Conservation (phyloP, 2,329 filamentous ascomycete species). For the Curvularia spicifera region DNA sequence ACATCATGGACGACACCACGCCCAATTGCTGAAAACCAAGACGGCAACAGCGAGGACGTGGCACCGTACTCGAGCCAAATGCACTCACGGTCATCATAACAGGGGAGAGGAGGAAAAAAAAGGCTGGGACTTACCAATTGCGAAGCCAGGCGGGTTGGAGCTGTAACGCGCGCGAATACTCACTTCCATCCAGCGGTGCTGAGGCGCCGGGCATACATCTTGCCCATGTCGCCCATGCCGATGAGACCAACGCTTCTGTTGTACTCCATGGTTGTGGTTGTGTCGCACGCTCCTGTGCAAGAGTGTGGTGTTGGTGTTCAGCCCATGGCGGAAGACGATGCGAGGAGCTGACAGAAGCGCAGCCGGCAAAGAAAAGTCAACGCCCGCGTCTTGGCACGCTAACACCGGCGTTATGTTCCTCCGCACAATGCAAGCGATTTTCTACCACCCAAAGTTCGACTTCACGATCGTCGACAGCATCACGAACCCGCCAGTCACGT, state of each 20-base stretch:
- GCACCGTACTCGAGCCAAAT: slow-evolving; percentile 99
- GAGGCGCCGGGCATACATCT: slow-evolving; percentile 92
- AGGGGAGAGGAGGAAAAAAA: slow-evolving; percentile 20
- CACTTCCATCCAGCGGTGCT: slow-evolving; percentile 97
- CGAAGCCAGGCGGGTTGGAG: slow-evolving; percentile 15
- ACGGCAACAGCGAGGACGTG: slow-evolving; percentile 71
- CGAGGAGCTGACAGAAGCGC: slow-evolving; percentile 17
- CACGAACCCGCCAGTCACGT: slow-evolving; percentile 37
- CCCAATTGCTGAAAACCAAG: slow-evolving; percentile 68
- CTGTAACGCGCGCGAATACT: slow-evolving; percentile 46
- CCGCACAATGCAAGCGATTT: slow-evolving; percentile 23
- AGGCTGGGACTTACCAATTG: slow-evolving; percentile 37
- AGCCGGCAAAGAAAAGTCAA: slow-evolving; percentile 29
- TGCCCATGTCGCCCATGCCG: slow-evolving; percentile 99
- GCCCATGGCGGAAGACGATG: slow-evolving; percentile 33
- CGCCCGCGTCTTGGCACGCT: slow-evolving; percentile 20
- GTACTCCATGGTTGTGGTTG: slow-evolving; percentile 60
- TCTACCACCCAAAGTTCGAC: slow-evolving; percentile 27
- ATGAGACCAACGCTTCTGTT: slow-evolving; percentile 86
- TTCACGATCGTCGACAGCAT: slow-evolving; percentile 29
- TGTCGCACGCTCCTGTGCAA: slow-evolving; percentile 30
- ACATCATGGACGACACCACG: slow-evolving; percentile 90
- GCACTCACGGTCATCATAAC: slow-evolving; percentile 99
- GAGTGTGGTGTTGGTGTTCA: slow-evolving; percentile 35
- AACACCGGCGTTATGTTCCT: slow-evolving; percentile 20